A percentile compares a stretch with the other conserved stretches of the same genome.
Conservation (phyloP, 495 filamentous ascomycete genomes). For the Lasiosphaeriaceae sp. region DNA sequence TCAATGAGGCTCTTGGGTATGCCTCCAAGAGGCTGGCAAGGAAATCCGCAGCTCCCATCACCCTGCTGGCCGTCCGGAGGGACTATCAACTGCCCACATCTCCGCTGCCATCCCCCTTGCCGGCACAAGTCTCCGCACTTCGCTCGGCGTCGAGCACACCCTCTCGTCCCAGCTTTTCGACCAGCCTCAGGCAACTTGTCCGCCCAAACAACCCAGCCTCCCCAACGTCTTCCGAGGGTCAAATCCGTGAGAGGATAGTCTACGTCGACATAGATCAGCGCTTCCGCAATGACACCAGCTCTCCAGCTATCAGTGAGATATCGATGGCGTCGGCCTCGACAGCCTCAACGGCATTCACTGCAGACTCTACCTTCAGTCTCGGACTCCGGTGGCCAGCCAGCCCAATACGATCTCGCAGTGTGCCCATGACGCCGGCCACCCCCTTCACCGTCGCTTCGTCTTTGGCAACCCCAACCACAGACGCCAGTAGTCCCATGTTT, state of each 20-base stretch:
- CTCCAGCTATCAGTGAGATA: slow-evolving; percentile 28
- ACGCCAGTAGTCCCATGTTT: slow-evolving; percentile 11
- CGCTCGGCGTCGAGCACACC: slow-evolving; percentile 17
- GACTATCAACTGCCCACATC: slow-evolving; percentile 44
- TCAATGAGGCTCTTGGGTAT: slow-evolving; percentile 47
- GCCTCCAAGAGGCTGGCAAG: slow-evolving; percentile 45
- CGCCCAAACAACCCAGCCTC: slow-evolving; percentile 24
- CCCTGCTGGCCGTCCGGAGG: slow-evolving; percentile 46
- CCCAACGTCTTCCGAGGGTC: neutral
- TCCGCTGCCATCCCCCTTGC: slow-evolving; percentile 14
- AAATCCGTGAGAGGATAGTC: slow-evolving; percentile 25
- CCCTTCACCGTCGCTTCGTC: slow-evolving; percentile 38
- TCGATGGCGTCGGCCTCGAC: slow-evolving; percentile 22
- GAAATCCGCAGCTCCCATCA: slow-evolving; percentile 40
- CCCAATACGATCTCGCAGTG: slow-evolving; percentile 20
- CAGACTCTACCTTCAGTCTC: slow-evolving; percentile 17
- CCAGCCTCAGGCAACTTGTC: slow-evolving; percentile 37
- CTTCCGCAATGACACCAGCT: slow-evolving; percentile 21
- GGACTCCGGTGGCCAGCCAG: slow-evolving; percentile 20
- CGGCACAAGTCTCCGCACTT: slow-evolving; percentile 25
- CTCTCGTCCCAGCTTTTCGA: slow-evolving; percentile 24
- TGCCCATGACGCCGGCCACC: slow-evolving; percentile 42
- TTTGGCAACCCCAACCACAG: slow-evolving; percentile 23
- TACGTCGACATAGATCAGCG: slow-evolving; percentile 18
- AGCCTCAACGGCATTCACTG: slow-evolving; percentile 12